Evolutionary conservation across 1,284 basidiomycete species (phyloP), one percentile per base, ranked within the genome.

Genomic region (Boletellus deceptivus): DNA sequence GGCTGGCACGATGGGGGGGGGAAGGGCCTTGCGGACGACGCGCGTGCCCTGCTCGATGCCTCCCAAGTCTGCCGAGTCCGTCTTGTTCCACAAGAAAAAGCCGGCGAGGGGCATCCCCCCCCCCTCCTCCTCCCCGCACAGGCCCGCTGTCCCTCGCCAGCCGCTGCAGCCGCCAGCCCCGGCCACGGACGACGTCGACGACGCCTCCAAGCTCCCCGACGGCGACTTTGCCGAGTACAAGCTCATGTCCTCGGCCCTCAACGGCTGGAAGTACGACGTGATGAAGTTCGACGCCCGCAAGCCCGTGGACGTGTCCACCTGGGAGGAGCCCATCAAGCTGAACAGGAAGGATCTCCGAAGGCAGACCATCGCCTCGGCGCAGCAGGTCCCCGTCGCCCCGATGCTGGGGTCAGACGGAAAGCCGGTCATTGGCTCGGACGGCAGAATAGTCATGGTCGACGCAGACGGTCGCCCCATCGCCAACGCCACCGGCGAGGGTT

Each of bases 211-310:
- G 51, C 75, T 82, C 34, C 85, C 86, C 24, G 78, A 83, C 39
- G 79, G 79, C 53, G 75, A 80, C 1, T 89, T 71, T 69, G 75
- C 78, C 53, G 89, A 91, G 65, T 91, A 79, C 72, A 79, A 77
- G 61, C 78, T 91, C 61, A 78, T 89, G 69, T 89, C 87, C 5
- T 85, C 86, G 35, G 79, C 81, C 18, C 77, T 85, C 60, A 86
- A 88, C 64, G 87, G 85, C 36, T 91, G 88, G 87, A 89, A 86
- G 65, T 91, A 89, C 74, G 86, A 89, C 68, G 82, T 89, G 49
- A 87, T 89, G 84, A 89, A 89, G 69, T 88, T 89, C 64, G 86
- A 89, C 65, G 82, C 84, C 43, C 78, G 85, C 52, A 84, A 83
- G 60, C 69, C 75, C 16, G 72, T 88, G 46, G 86, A 90, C 59